phyloP scores from a whole-genome alignment of 139 green algal genomes.

The Asterochloris sp. region DNA sequence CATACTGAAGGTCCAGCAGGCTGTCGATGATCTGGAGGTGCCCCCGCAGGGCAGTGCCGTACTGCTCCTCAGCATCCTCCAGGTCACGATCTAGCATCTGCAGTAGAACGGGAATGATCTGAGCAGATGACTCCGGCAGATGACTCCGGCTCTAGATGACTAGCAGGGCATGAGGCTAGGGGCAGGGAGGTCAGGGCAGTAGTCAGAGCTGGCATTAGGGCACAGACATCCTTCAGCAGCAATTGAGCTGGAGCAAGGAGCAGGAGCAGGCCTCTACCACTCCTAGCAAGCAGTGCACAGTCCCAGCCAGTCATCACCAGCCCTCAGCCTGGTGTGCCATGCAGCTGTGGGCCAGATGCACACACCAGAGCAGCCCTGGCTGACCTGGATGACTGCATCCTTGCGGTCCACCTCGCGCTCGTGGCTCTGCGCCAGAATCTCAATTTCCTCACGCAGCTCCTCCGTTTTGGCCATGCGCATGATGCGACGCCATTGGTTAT shows the following conservation, averaged over 20 bases:
- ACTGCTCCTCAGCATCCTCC: constrained; percentile 84
- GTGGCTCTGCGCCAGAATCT: constrained; percentile 78
- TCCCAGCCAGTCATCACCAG: no score
- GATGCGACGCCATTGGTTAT: constrained; percentile 86
- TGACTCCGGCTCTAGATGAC: no score
- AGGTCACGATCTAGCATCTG: constrained; percentile 84
- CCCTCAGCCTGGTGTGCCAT: no score
- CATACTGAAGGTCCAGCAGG: constrained; percentile 72
- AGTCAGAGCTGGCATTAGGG: no score
- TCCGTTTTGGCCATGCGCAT: constrained; percentile 85
- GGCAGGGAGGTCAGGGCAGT: no score
- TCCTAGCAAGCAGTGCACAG: no score
- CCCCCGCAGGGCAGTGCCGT: constrained; percentile 50
- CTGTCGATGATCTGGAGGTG: constrained; percentile 72
- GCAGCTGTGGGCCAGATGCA: no score
- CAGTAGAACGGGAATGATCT: neutral
- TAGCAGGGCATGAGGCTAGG: no score
- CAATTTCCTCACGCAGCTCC: constrained; percentile 73
- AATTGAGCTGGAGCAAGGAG: no score
- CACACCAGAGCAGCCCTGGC: neutral
- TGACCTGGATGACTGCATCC: constrained; percentile 80
- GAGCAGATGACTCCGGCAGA: no score
- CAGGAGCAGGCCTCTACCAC: no score
- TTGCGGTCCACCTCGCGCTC: constrained; percentile 78
- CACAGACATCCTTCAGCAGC: no score